Conservation (phyloP, 306 rosid species). For the Bauhinia variegata region DNA sequence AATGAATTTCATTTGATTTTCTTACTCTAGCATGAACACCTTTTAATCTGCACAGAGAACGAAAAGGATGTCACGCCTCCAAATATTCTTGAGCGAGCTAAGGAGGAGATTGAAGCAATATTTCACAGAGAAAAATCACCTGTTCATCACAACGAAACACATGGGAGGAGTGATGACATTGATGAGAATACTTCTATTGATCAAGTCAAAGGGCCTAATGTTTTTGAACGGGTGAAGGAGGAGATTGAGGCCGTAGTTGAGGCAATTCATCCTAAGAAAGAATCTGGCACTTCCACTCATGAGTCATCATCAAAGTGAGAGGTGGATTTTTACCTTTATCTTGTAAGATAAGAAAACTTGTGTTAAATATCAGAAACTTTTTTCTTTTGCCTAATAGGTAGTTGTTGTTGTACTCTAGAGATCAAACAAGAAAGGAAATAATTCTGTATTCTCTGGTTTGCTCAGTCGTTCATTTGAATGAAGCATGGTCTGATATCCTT, state of each 20-base stretch:
- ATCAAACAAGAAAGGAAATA: background rate
- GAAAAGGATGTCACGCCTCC: conserved; percentile 55
- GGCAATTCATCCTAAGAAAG: conserved; percentile 64
- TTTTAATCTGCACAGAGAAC: conserved; percentile 33
- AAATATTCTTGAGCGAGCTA: conserved; percentile 58
- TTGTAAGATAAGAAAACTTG: conserved; percentile 28
- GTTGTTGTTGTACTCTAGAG: conserved; percentile 8
- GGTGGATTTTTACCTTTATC: conserved; percentile 8
- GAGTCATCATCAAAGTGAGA: conserved; percentile 51
- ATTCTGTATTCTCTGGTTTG: background rate
- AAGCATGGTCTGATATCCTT: no score
- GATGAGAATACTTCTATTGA: conserved; percentile 43
- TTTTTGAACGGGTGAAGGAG: conserved; percentile 55
- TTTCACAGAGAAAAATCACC: conserved; percentile 50
- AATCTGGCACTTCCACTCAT: conserved; percentile 43
- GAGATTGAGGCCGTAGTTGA: conserved; percentile 68
- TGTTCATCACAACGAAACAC: conserved; percentile 65
- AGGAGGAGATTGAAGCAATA: conserved; percentile 68
- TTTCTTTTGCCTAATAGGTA: no score
- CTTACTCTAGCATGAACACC: background rate
- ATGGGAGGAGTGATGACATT: conserved; percentile 76
- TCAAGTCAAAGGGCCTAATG: conserved; percentile 54
- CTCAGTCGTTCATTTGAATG: no score
- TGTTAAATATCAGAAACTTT: no score
- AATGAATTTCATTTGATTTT: background rate